Evolutionary conservation across 345 rosid species (phyloP), one percentile per base, ranked within the genome.

Genomic region (Lepidium sativum): DNA sequence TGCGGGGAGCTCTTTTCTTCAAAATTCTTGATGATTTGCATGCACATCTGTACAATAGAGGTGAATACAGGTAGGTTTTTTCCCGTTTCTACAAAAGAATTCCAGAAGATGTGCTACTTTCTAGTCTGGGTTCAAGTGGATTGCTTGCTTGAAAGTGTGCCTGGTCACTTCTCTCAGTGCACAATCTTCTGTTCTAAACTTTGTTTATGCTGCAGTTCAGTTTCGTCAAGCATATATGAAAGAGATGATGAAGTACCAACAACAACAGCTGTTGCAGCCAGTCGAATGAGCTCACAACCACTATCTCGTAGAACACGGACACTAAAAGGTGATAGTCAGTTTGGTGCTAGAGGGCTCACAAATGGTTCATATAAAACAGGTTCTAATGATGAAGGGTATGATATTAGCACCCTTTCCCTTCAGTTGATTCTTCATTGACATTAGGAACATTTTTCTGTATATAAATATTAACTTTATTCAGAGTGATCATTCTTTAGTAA

Each of bases 11-110:
- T 60, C 75, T 91, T 33, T 94, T 94, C 78, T 91, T 79, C 69
- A 86, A 85, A 80, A 68, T 94, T 71, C 74, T 94, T 78, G 99
- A 94, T 80, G 99, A 94, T 73, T 80, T 94, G 85, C 97, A 91
- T 80, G 81, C 83, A 3, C 99, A 94, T 80, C 88, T 94, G 63
- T 94, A 90, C 78, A 94, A 94, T 73, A 88, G 81, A 81, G 99
- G 99, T 72, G 91, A 88, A 77, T 86, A 81, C 82, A 85, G 99
- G 99, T 94, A 74, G 40, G 51, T 33, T 53, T 73, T 73, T 27
- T 35, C 39, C 34, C 11, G 18, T n/a, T 54, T 48, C 33, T 59
- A 15, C 41, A 14, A 15, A 45, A 3, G n/a, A 53, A 27, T 27
- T 55, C 48, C 32, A 29, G 52, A 57, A 56, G 15, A 31, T 34